Evolutionary conservation across 2,329 filamentous ascomycete species (phyloP), one percentile per base, ranked within the genome.

Genomic region (Ceratocystis harringtonii): DNA sequence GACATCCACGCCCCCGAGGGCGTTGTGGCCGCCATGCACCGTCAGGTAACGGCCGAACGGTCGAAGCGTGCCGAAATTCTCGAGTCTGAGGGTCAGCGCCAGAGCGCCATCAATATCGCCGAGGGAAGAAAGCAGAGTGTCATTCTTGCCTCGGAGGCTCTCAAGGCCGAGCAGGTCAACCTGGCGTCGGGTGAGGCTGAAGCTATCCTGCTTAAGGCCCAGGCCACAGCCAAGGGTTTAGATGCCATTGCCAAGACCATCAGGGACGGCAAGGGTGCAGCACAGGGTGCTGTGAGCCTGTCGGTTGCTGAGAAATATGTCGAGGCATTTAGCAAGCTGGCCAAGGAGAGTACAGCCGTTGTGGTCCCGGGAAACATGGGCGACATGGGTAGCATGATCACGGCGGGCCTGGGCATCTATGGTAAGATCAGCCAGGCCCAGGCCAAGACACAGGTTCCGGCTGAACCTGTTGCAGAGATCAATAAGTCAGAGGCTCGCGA

Each of bases 31-130:
- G 94, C 94, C 72, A 99, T 99, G 94, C 94, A 99, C 79, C 84
- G 94, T 69, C 92, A 97, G 75, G 94, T 99, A 62, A 97, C 94
- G 0, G 94, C 94, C 19, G 94, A 99, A 79, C 88, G 94, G 52
- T 95, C 89, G 72, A 99, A 99, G 82, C 88, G 94, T 69, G 94
- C 94, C 66, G 94, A 99, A 78, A 99, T 99, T 71, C 81, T 99
- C 61, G 94, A 99, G 67, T 96, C 90, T 0, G 94, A 99, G 74
- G 94, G 94, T 77, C 94, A 99, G 77, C 83, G 94, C 69, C 94
- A 99, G 78, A 92, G 87, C 72, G 94, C 94, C 48, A 99, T 99
- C 82, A 99, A 99, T 76, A 96, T 99, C 70, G 94, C 94, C 65
- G 94, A 99, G 79, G 94, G 94, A 75, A 85, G 87, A 76, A 99